Base-by-base conservation (phyloP, 1,139 yeast genomes). In the Candida sojae region DNA sequence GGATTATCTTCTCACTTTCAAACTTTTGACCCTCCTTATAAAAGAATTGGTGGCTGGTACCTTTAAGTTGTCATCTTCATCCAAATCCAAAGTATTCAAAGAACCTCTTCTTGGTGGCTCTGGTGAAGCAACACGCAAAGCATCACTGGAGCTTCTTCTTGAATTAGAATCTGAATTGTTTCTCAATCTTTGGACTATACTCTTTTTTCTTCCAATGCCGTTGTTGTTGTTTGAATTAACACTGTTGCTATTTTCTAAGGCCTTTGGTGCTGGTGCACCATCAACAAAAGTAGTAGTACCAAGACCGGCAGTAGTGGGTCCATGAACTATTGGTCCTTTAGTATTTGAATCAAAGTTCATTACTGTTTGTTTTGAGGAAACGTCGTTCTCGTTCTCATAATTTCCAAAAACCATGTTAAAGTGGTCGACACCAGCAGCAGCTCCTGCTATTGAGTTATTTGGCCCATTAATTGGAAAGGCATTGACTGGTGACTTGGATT, bases 381-480 rank as follows among this genome's bases (percentile, higher is more conserved):
- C 70, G 44, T 70, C 77, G 25, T 26, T 35, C 30, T 59, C 65
- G 8, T 61, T 67, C 23, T 56, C 52, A 54, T 69, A 73, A 52
- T 59, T 75, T n/a, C 90, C 90, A 58, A 83, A 82, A 11, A 86
- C 84, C 61, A 80, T 70, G 58, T 83, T 80, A 59, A 83, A 73
- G 47, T 82, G 84, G 46, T 81, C 80, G 42, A 80, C 77, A 54
- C 79, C 80, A 42, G 74, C 68, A 38, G 69, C 61, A 47, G 71
- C 70, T 17, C 96, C 96, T 57, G 84, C 83, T 56, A 93, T 83
- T 6, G 96, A 81, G 63, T 83, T 89, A 68, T 92, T 93, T 52
- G 98, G 97, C 0, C 98, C 97, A 69, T 92, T 96, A 5, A 80
- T 87, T 2, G 97, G 97, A 77, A 91, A 93, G 0, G 99, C 99